Base-by-base conservation (phyloP, 2,329 filamentous ascomycete species). In the Aspergillus ustus region DNA sequence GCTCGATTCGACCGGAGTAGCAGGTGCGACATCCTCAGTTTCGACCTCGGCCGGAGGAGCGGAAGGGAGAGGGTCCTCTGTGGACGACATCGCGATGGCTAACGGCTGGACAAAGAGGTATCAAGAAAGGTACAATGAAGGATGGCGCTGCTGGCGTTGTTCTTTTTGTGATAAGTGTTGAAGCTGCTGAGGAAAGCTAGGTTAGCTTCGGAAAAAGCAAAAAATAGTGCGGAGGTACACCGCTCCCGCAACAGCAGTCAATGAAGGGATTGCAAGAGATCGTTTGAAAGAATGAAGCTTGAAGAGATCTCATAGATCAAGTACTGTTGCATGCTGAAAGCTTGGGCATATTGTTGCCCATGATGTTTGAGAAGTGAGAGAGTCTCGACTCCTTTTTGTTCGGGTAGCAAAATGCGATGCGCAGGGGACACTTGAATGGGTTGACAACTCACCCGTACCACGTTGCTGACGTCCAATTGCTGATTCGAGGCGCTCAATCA, bases 1-100 rank as follows among this genome's bases (percentile, higher is more conserved):
- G 29, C 66, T 70, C 15, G 71, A 73, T 44, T 73, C 74, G 56
- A 75, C 69, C 2, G 73, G 76, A 45, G 74, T 78, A 43, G 71
- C 74, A 40, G 72, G 76, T 28, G 72, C 70, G 25, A 67, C 67
- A 53, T 69, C 67, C 28, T 77, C 75, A 19, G 67, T 61, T 8
- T 73, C 72, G 9, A 68, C 63, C 28, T 75, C 70, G 17, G 67
- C 66, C 28, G 73, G 65, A 49, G 65, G 46, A 52, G 59, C 37
- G 45, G 63, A 59, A 51, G 72, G 60, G 22, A 76, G 57, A n/a
- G 72, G 67, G 51, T 75, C 74, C 61, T 75, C 75, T 13, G 66
- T 71, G 7, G 74, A 75, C 40, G 74, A 68, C 76, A 78, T 78
- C 20, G 54, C 34, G 46, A 60, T 44, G 51, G 15, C 20, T 40